Evolutionary conservation across 2,329 filamentous ascomycete genomes (phyloP).

Genomic region (Juglanconis sp.): DNA sequence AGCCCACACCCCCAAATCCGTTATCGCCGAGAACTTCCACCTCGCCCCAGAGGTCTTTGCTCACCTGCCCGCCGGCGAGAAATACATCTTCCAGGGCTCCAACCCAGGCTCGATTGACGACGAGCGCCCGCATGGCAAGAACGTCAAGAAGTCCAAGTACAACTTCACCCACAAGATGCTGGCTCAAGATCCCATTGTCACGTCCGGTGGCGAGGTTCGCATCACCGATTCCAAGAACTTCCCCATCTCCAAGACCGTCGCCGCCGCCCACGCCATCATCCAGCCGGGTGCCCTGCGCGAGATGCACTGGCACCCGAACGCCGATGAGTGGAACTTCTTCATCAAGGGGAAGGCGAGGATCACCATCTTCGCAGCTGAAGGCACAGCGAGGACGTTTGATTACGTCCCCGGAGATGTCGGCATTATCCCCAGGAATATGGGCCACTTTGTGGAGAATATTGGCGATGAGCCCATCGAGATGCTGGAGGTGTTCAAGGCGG

Average conservation of each 20-base stretch:
- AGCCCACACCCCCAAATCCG: slow-evolving; percentile 69
- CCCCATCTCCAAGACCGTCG: slow-evolving; percentile 68
- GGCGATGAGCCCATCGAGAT: slow-evolving; percentile 74
- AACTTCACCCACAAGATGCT: slow-evolving; percentile 72
- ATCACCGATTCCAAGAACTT: slow-evolving; percentile 77
- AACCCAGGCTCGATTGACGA: slow-evolving; percentile 61
- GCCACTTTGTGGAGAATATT: slow-evolving; percentile 79
- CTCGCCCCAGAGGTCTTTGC: slow-evolving; percentile 68
- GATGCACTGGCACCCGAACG: slow-evolving; percentile 80
- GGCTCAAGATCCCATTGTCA: slow-evolving; percentile 62
- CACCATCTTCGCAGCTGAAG: slow-evolving; percentile 70
- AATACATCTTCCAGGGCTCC: slow-evolving; percentile 75
- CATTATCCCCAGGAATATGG: slow-evolving; percentile 74
- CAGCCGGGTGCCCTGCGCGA: slow-evolving; percentile 70
- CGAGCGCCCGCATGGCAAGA: slow-evolving; percentile 58
- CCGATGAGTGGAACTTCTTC: slow-evolving; percentile 81
- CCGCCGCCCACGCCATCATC: slow-evolving; percentile 69
- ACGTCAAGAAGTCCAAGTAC: slow-evolving; percentile 64
- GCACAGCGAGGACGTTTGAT: slow-evolving; percentile 70
- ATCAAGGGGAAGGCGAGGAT: slow-evolving; percentile 68
- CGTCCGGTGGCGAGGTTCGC: slow-evolving; percentile 67
- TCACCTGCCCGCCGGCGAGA: slow-evolving; percentile 62
- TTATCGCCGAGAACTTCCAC: slow-evolving; percentile 73
- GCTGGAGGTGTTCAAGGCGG: slow-evolving; percentile 70
- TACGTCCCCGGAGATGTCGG: slow-evolving; percentile 73